These are phyloP conservation scores for Rhytidiadelphus loreus DNA, from an alignment of 225 moss, liverwort and hornwort genomes.

Conservation along the genomic window DNA sequence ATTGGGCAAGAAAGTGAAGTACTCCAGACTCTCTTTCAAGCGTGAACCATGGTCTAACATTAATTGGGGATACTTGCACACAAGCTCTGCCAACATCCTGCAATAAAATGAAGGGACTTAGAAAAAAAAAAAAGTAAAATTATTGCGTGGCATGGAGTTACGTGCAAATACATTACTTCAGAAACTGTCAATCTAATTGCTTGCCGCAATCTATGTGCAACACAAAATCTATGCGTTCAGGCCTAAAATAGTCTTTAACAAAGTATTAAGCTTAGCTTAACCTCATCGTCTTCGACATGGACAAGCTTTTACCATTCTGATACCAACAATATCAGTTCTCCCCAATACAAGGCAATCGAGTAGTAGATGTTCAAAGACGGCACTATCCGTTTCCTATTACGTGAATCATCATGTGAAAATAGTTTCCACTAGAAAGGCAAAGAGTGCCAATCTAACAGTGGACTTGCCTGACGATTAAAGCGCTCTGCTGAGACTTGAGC, in stretches of 20 bases:
- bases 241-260: not conserved
- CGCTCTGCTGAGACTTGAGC: conserved; percentile 77
- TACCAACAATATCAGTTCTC: not conserved
- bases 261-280: not conserved
- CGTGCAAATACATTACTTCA: not conserved
- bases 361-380: not conserved
- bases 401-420: not conserved
- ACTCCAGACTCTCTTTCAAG: conserved; percentile 79
- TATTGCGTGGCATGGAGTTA: not conserved
- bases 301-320: not conserved
- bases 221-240: not conserved
- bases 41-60: conserved; percentile 71
- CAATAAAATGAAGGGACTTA: not conserved
- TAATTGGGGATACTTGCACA: conserved; percentile 56
- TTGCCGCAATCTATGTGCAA: not conserved
- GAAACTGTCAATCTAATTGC: not conserved
- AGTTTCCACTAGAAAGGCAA: too few relatives aligned
- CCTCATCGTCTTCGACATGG: not conserved
- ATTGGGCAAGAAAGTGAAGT: conserved; percentile 73
- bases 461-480: conserved; percentile 82
- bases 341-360: not conserved
- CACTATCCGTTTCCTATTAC: not conserved
- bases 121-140: not conserved
- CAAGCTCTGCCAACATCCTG: conserved; percentile 81
- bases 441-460: too few relatives aligned